phyloP scores from a whole-genome alignment of 1,139 yeast species.

The Hemisphaericaspora subhashii region DNA sequence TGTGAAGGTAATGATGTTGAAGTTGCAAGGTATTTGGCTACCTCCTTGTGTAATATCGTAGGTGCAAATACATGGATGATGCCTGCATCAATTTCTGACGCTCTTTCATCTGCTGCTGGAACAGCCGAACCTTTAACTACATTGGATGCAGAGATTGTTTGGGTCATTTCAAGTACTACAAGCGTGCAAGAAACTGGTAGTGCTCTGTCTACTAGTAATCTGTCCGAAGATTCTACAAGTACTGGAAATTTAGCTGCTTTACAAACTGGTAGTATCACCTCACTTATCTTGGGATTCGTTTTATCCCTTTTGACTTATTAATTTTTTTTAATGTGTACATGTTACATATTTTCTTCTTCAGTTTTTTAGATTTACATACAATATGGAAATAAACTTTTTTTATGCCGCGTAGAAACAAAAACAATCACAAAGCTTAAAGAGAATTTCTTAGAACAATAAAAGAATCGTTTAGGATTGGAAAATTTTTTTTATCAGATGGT shows the following conservation, averaged over 20 bases:
- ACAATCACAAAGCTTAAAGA: too few relatives aligned
- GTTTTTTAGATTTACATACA: too few relatives aligned
- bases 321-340: too few relatives aligned
- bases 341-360: too few relatives aligned
- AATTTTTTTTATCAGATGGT: too few relatives aligned
- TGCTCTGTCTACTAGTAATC: constrained; percentile 13
- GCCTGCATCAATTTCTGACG: constrained; percentile 40
- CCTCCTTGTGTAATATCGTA: constrained; percentile 40
- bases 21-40: constrained; percentile 40
- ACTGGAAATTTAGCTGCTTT: constrained; percentile 12
- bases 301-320: constrained; percentile 8
- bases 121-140: constrained; percentile 15
- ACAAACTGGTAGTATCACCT: constrained; percentile 14
- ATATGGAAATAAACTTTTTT: too few relatives aligned
- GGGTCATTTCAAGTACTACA: constrained; percentile 12
- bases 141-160: constrained; percentile 14
- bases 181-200: constrained; percentile 8
- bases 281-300: constrained; percentile 10
- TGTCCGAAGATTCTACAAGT: too few relatives aligned
- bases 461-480: too few relatives aligned
- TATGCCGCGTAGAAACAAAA: too few relatives aligned
- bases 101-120: constrained; percentile 28
- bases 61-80: constrained; percentile 50
- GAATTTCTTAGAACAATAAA: too few relatives aligned
- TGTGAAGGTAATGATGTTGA: constrained; percentile 43